Base-by-base conservation (phyloP, 257 asterid genomes). In the Solanum chiquidenum region DNA sequence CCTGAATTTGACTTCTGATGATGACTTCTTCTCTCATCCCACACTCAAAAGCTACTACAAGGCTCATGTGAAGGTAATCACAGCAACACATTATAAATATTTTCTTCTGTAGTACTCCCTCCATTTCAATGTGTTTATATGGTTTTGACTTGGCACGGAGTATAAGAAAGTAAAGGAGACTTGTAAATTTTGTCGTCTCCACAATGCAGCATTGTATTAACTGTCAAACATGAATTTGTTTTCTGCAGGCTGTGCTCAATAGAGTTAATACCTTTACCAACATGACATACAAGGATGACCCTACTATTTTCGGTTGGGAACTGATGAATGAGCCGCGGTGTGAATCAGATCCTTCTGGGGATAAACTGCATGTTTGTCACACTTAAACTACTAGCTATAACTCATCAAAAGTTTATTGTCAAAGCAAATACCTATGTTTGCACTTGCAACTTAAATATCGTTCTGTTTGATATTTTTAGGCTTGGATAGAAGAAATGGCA, bases 261-360 rank as follows among this genome's bases (percentile, higher is more conserved):
- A 90, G 98, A 90, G 95, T 94, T 13, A 95, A 96, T 72, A 93
- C 98, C 21, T 4, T 94, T 86, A 94, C 94, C 69, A 95, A 95
- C 94, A 90, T 93, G 85, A 92, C 96, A 37, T 94, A 95, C 94
- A 97, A 97, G 93, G 95, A 95, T 16, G 99, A 97, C 89, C 98
- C 99, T 5, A 95, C 98, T 6, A 93, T 95, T 33, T 95, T 97
- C 33, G 95, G 95, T 4, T 95, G 99, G 99, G 99, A 97, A 89
- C 95, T 97, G 85, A 95, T 97, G 92, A 96, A 95, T 27, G 98
- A 96, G 92, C 98, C 99, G 1, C 95, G 96, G 7, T 96, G 98
- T 29, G 98, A 92, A 85, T 92, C 98, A 5, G 98, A 95, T 90
- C 98, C 99, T 64, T 91, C 99, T 0, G 99, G 99, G 46, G 91